A percentile compares a stretch with the other conserved stretches of the same genome.
Conservation (phyloP, 306 rosid genomes). For the Comarum palustre region DNA sequence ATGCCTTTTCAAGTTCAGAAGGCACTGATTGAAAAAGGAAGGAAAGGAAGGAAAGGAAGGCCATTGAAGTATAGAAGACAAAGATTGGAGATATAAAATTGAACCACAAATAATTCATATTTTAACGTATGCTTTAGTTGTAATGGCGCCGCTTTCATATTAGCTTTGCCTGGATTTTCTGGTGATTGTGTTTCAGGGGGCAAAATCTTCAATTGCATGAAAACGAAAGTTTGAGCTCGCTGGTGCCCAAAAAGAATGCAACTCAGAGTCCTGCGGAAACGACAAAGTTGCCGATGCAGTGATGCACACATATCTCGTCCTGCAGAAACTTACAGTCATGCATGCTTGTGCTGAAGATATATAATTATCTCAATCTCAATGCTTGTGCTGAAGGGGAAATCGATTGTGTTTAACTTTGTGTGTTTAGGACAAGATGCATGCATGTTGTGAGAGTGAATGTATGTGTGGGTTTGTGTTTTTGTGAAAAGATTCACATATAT, state of each 20-base stretch:
- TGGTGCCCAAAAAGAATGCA: not conserved
- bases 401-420: not conserved
- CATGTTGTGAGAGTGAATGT: not conserved
- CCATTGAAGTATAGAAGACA: conserved; percentile 39
- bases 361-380: not conserved
- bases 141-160: conserved; percentile 23
- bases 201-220: not conserved
- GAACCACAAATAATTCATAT: not conserved
- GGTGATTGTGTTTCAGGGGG: conserved; percentile 8
- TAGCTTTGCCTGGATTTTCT: not conserved
- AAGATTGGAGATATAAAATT: conserved; percentile 19
- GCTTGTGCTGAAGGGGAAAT: not conserved
- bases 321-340: not conserved
- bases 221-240: not conserved
- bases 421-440: not conserved
- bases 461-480: not conserved
- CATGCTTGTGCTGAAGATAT: not conserved
- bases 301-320: not conserved
- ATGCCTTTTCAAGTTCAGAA: conserved; percentile 22
- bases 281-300: conserved; percentile 10
- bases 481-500: not conserved
- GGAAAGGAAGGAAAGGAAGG: conserved; percentile 20
- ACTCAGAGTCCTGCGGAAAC: not conserved
- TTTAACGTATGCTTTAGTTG: conserved; percentile 3
- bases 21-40: not conserved